Conservation (phyloP, 73 alveolate species). For the Paramecium caudatum region DNA sequence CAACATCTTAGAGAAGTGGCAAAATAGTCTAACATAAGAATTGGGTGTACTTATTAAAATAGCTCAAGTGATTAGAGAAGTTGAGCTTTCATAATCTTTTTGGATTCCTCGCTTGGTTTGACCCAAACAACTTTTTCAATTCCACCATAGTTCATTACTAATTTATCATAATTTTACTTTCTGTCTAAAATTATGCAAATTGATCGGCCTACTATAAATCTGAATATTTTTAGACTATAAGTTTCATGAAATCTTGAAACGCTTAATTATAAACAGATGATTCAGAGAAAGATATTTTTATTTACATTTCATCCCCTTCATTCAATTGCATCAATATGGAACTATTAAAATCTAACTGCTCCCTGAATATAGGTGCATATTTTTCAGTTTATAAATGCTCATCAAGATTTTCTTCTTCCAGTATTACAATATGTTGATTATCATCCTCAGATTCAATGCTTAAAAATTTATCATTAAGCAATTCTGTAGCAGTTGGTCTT, state of each 20-base stretch:
- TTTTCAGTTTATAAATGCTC: not conserved
- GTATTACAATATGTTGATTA: conserved; percentile 58
- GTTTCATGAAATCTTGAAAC: conserved; percentile 8
- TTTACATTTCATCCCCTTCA: conserved; percentile 43
- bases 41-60: not conserved
- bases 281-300: not conserved
- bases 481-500: conserved; percentile 75
- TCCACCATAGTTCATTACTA: conserved; percentile 26
- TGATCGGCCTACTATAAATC: not conserved
- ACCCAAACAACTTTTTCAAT: conserved; percentile 36
- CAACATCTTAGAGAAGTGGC: conserved; percentile 27
- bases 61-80: conserved; percentile 8
- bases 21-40: not conserved
- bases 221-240: not conserved
- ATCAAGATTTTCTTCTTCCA: conserved; percentile 24
- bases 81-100: conserved; percentile 28
- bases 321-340: conserved; percentile 4
- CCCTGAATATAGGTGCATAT: conserved; percentile 12
- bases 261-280: conserved; percentile 1
- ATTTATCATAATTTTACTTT: not conserved
- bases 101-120: conserved; percentile 40
- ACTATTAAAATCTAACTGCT: conserved; percentile 34
- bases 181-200: not conserved
- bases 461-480: conserved; percentile 68
- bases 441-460: conserved; percentile 74